phyloP scores from a whole-genome alignment of 1,139 yeast genomes.

The Protomyces gravidus region DNA sequence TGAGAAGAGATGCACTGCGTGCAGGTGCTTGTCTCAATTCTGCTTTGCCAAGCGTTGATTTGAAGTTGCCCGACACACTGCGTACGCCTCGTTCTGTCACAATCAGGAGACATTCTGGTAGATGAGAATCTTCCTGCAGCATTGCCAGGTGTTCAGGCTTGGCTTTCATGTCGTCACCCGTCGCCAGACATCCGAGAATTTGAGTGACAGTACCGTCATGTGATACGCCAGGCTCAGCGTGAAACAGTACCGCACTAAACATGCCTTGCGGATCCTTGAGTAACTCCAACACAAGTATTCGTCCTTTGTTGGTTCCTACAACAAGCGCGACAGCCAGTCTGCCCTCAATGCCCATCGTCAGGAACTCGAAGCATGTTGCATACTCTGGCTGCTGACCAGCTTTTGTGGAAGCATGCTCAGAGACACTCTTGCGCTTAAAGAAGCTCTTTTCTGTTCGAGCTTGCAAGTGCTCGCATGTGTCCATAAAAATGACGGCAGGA shows the following conservation, averaged over 20 bases:
- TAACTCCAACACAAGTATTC: slow-evolving; percentile 61
- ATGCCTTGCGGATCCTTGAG: slow-evolving; percentile 72
- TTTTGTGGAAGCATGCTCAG: slow-evolving; percentile 71
- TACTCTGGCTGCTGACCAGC: slow-evolving; percentile 29
- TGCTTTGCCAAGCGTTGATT: neutral
- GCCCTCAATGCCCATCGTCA: slow-evolving; percentile 36
- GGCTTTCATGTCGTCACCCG: slow-evolving; percentile 14
- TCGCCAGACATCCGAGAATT: slow-evolving; percentile 1
- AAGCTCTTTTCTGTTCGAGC: slow-evolving; percentile 14
- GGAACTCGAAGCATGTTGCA: slow-evolving; percentile 10
- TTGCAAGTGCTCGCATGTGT: slow-evolving; percentile 35
- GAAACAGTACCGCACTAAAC: slow-evolving; percentile 44
- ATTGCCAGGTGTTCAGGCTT: slow-evolving; percentile 3
- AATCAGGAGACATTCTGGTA: slow-evolving; percentile 20
- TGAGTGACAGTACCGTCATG: neutral
- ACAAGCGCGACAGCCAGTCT: slow-evolving; percentile 59
- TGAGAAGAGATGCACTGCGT: neutral
- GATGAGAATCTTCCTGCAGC: slow-evolving; percentile 4
- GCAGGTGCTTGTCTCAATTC: neutral
- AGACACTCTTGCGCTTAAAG: slow-evolving; percentile 48
- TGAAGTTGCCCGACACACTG: neutral
- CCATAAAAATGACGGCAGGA: slow-evolving; percentile 68
- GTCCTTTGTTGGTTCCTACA: slow-evolving; percentile 79
- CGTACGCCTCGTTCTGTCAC: slow-evolving; percentile 14
- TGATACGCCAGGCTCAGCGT: neutral